Percentiles rank a stretch among this genome's conserved stretches.
phyloP scores from a whole-genome alignment of 2,329 filamentous ascomycete species.

The Aspergillus calidoustus region DNA sequence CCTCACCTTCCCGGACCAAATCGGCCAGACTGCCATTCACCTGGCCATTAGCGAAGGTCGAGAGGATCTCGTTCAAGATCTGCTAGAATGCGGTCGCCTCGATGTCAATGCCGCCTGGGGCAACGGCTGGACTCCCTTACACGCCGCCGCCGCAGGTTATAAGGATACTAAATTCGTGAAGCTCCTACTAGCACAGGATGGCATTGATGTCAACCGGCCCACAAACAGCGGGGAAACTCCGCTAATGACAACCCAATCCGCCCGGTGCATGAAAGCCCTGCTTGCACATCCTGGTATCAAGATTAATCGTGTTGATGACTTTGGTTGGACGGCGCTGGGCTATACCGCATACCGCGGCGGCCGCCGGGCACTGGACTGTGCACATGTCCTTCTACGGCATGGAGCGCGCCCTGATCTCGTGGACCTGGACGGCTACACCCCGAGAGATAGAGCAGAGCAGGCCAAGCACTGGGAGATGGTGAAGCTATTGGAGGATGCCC shows the following conservation, averaged over 20 bases:
- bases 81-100: neutral
- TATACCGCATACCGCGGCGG: neutral
- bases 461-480: neutral
- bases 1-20: neutral
- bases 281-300: neutral
- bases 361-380: neutral
- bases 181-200: conserved; percentile 5
- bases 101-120: neutral
- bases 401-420: neutral
- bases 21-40: neutral
- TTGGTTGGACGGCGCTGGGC: neutral
- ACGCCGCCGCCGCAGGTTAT: neutral
- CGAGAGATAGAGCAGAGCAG: neutral
- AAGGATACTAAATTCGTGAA: neutral
- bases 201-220: neutral
- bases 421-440: neutral
- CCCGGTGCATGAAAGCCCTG: neutral
- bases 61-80: neutral
- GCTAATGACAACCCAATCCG: neutral
- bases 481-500: neutral
- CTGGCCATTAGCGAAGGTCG: neutral
- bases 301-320: conserved; percentile 1
- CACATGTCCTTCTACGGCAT: neutral
- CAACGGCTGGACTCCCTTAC: neutral
- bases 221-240: neutral